Evolutionary conservation across 2,329 filamentous ascomycete species (phyloP).

Genomic region (Tolypocladium tundrense): DNA sequence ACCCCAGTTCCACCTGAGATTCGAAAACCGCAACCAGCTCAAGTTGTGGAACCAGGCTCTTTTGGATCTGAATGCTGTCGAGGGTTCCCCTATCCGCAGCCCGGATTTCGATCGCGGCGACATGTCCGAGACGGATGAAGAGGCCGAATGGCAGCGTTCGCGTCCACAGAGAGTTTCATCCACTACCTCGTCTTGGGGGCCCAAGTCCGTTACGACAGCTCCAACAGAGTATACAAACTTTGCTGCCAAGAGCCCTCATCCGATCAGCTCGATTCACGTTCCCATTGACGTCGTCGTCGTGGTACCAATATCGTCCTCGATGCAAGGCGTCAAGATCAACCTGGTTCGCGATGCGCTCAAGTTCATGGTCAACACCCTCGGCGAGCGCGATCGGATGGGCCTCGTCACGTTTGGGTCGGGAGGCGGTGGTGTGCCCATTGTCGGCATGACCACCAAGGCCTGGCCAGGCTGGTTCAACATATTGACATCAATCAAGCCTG

Average conservation of each 20-base stretch:
- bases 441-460: constrained; percentile 95
- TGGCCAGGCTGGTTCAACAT: constrained; percentile 90
- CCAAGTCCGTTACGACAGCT: constrained; percentile 75
- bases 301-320: constrained; percentile 92
- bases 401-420: constrained; percentile 95
- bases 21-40: constrained; percentile 72
- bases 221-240: constrained; percentile 86
- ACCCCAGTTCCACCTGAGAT: constrained; percentile 87
- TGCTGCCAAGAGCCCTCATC: constrained; percentile 34
- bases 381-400: constrained; percentile 92
- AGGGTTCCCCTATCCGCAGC: constrained; percentile 52
- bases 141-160: constrained; percentile 62
- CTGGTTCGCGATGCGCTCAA: constrained; percentile 82
- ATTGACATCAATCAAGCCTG: constrained; percentile 77
- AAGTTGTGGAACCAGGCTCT: constrained; percentile 87
- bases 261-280: constrained; percentile 58
- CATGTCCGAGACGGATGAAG: constrained; percentile 75
- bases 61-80: constrained; percentile 67
- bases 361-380: constrained; percentile 83
- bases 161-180: constrained; percentile 67
- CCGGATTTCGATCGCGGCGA: constrained; percentile 72
- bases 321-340: constrained; percentile 99
- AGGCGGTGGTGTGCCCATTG: constrained; percentile 82
- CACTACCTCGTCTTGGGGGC: constrained; percentile 70
- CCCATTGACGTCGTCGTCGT: constrained; percentile 94